Conservation (phyloP, 176 grass and related monocot genomes). For the Paspalum vaginatum region DNA sequence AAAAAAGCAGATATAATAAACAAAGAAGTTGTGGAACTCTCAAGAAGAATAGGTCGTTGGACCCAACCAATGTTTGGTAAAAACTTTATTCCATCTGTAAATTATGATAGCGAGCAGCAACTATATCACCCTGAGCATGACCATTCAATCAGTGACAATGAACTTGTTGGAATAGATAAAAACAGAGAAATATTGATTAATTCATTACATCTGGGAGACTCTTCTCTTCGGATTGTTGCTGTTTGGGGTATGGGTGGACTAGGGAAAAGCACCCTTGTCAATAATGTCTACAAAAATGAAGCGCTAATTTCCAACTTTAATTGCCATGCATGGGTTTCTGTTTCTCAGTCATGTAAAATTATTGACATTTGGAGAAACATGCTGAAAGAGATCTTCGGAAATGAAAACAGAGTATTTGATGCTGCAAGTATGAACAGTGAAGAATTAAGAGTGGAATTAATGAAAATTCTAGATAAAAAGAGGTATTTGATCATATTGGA, state of each 20-base stretch:
- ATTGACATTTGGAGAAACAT: conserved; percentile 27
- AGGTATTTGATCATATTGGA: conserved; percentile 36
- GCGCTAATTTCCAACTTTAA: conserved; percentile 13
- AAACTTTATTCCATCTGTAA: background rate
- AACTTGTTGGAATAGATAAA: conserved; percentile 28
- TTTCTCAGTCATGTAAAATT: conserved; percentile 33
- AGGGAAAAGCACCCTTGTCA: conserved; percentile 43
- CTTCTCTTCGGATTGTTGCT: background rate
- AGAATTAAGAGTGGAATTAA: background rate
- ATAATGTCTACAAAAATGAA: conserved; percentile 34
- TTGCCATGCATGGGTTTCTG: conserved; percentile 32
- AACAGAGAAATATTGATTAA: conserved; percentile 18
- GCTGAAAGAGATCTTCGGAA: background rate
- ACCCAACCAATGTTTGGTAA: background rate
- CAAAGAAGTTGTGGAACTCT: conserved; percentile 2
- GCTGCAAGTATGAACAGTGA: background rate
- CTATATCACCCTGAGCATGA: background rate
- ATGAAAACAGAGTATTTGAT: conserved; percentile 3
- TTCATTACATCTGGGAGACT: background rate
- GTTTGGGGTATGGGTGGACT: conserved; percentile 50
- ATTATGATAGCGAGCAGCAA: background rate
- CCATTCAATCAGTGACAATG: conserved; percentile 13
- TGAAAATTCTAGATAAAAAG: background rate
- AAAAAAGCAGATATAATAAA: background rate
- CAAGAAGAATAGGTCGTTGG: conserved; percentile 5